These are phyloP conservation scores for Coelastrella sp. DNA, from an alignment of 139 green algal genomes.

Conservation along the genomic window DNA sequence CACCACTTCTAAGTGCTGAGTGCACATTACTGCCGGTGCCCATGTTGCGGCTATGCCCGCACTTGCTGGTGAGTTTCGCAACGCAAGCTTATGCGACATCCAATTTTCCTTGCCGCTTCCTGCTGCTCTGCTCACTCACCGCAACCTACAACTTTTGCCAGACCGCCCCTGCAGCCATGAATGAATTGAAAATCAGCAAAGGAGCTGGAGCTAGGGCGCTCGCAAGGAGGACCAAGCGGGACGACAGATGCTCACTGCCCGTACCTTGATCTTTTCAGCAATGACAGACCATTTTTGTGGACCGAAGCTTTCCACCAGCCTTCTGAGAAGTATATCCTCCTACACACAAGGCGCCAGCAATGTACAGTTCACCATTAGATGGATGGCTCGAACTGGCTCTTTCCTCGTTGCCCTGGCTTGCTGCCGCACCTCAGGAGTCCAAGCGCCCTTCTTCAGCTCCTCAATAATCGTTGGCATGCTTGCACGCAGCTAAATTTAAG, in stretches of 20 bases:
- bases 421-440: constrained; percentile 68
- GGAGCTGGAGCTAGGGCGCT: too few relatives aligned
- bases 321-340: constrained; percentile 73
- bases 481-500: not conserved
- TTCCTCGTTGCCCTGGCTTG: not conserved
- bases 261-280: constrained; percentile 75
- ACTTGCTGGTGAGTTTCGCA: too few relatives aligned
- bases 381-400: not conserved
- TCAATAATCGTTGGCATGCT: not conserved
- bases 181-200: too few relatives aligned
- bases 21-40: too few relatives aligned
- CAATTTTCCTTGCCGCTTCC: not conserved
- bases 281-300: constrained; percentile 87
- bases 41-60: too few relatives aligned
- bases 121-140: constrained; percentile 48
- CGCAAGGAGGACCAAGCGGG: not conserved
- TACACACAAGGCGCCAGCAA: constrained; percentile 47
- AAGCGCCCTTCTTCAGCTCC: constrained; percentile 81
- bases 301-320: constrained; percentile 68
- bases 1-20: too few relatives aligned
- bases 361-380: not conserved
- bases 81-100: not conserved
- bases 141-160: constrained; percentile 89
- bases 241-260: not conserved
- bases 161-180: constrained; percentile 64